Evolutionary conservation across 169 alveolate species (phyloP).

Genomic region (Hammondia hammondi): DNA sequence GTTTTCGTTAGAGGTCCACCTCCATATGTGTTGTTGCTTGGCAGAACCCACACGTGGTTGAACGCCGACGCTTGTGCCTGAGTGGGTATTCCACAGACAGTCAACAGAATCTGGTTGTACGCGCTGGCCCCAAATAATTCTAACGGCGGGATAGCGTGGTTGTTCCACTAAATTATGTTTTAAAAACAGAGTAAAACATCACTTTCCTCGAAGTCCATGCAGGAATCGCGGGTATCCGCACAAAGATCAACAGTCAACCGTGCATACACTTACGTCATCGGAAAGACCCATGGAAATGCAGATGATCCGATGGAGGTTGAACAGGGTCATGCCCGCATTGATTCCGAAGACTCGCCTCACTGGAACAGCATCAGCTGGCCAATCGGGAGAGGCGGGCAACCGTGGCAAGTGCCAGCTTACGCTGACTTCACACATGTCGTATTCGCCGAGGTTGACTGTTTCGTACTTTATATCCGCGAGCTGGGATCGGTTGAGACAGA

Average conservation of each 20-base stretch:
- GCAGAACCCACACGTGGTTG: slow-evolving; percentile 63
- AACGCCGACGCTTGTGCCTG: slow-evolving; percentile 32
- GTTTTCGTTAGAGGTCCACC: slow-evolving; percentile 58
- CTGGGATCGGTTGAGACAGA: background rate
- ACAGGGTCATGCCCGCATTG: slow-evolving; percentile 61
- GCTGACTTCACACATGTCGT: slow-evolving; percentile 56
- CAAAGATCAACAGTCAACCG: background rate
- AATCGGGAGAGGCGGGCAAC: slow-evolving; percentile 17
- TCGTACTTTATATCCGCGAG: background rate
- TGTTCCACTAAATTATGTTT: no score
- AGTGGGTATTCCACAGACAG: no score
- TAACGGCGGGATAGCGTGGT: no score
- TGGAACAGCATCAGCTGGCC: slow-evolving; percentile 44
- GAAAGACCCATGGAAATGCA: slow-evolving; percentile 60
- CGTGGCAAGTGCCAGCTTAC: slow-evolving; percentile 60
- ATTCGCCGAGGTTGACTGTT: slow-evolving; percentile 37
- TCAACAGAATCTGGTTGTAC: no score
- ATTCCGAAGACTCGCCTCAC: slow-evolving; percentile 55
- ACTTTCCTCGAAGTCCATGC: no score
- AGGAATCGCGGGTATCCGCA: background rate
- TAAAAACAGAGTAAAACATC: no score
- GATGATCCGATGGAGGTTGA: slow-evolving; percentile 61
- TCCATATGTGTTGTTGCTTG: slow-evolving; percentile 62
- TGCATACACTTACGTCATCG: slow-evolving; percentile 50
- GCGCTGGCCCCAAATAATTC: no score